Base-by-base conservation (phyloP, 2,329 filamentous ascomycete genomes). In the Aspergillus sp. region DNA sequence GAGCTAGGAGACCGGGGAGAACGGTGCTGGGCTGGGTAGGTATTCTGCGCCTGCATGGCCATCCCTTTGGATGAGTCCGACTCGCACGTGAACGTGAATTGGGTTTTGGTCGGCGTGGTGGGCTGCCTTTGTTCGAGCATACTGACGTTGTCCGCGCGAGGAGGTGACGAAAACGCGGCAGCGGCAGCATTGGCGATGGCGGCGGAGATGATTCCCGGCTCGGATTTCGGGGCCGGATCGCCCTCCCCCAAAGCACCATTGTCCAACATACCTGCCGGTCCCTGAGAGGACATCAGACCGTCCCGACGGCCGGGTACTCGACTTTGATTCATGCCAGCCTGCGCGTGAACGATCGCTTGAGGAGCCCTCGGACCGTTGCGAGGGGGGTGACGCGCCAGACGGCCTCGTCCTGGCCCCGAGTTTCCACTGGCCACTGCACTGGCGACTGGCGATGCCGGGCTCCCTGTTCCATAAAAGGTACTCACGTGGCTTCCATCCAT, bases 81-180 rank as follows among this genome's bases (percentile, higher is more conserved):
- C 69, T 96, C 91, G 76, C 92, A 97, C 12, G 92, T 96, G 72
- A 99, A 99, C 10, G 95, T 99, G 74, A 99, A 99, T 68, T 97
- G 92, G 0, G 90, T 90, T 58, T 92, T 91, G 6, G 89, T 85
- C 4, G 90, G 87, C 39, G 84, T 87, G 4, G 84, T 73, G 6
- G 84, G 79, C 73, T 90, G 87, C 71, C 36, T 12, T n/a, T 91
- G 89, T 58, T 91, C 88, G 52, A 96, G 78, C 60, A 93, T 82
- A 74, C 90, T 94, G 63, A 89, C 82, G 75, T 92, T 95, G 71
- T 94, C 90, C 71, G 92, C 88, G 14, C 82, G 83, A 22, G 77
- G 75, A 2, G 85, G 82, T 14, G 83, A 78, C 55, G 85, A 83
- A 64, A 87, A 80, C 67, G 88, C 90, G 61, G 90, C 80, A 67